Conservation (phyloP, 192 early-diverging fungal species). For the Linnemannia exigua region DNA sequence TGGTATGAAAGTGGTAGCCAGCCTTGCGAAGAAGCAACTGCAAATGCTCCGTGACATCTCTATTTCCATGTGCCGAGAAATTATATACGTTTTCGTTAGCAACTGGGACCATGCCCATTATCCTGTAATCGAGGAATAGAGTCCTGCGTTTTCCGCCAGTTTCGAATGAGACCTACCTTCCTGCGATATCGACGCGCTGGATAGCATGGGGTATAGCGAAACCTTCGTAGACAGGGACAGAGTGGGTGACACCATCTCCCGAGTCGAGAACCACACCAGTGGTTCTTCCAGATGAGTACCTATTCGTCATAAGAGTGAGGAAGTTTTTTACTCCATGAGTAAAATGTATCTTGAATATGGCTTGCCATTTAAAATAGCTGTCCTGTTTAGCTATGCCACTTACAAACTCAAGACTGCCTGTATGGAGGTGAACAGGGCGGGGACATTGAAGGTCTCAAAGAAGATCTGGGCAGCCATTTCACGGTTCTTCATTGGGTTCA, state of each 20-base stretch:
- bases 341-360: not conserved
- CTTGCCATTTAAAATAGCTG: not conserved
- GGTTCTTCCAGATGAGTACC: constrained; percentile 96
- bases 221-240: constrained; percentile 97
- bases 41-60: constrained; percentile 94
- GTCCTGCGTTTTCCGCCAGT: not conserved
- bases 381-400: constrained; percentile 16
- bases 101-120: not conserved
- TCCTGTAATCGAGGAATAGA: not conserved
- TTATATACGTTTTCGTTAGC: not conserved
- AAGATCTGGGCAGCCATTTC: constrained; percentile 97
- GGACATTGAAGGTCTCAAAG: constrained; percentile 99
- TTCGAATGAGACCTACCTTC: constrained; percentile 59
- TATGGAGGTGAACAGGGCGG: constrained; percentile 96
- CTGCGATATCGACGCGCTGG: constrained; percentile 93
- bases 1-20: constrained; percentile 89
- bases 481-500: constrained; percentile 94
- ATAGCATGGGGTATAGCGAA: constrained; percentile 97
- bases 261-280: constrained; percentile 97
- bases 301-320: constrained; percentile 22
- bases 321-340: not conserved
- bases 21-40: constrained; percentile 93
- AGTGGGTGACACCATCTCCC: constrained; percentile 96
- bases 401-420: constrained; percentile 97
- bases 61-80: constrained; percentile 19